Percentiles rank a stretch among this genome's conserved stretches.
These are phyloP conservation scores for Fragaria vesca DNA, from an alignment of 306 rosid species.

Conservation along the genomic window DNA sequence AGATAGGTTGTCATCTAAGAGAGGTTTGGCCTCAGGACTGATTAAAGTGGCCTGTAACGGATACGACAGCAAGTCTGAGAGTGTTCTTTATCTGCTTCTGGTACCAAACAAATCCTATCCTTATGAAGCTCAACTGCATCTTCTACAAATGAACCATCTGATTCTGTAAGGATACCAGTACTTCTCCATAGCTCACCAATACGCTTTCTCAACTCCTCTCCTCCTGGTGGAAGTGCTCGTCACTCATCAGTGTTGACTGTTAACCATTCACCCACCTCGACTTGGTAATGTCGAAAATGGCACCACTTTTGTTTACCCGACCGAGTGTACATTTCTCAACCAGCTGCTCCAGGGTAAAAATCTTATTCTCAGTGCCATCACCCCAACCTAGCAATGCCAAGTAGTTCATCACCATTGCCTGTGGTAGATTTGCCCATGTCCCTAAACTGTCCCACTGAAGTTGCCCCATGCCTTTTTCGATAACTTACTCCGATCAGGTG, in stretches of 20 bases:
- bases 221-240: slow-evolving; percentile 57
- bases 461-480: slow-evolving; percentile 96
- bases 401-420: slow-evolving; percentile 91
- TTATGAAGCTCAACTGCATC: slow-evolving; percentile 75
- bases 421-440: slow-evolving; percentile 96
- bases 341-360: slow-evolving; percentile 72
- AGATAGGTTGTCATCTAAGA: slow-evolving; percentile 63
- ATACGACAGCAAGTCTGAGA: slow-evolving; percentile 72
- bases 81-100: slow-evolving; percentile 73
- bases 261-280: slow-evolving; percentile 95
- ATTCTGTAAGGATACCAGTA: slow-evolving; percentile 53
- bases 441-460: slow-evolving; percentile 86
- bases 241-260: slow-evolving; percentile 24
- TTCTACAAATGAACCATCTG: slow-evolving; percentile 65
- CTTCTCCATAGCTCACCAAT: slow-evolving; percentile 73
- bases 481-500: slow-evolving; percentile 90
- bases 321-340: slow-evolving; percentile 82
- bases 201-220: slow-evolving; percentile 51
- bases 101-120: slow-evolving; percentile 77
- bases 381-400: slow-evolving; percentile 98
- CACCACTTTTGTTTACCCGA: slow-evolving; percentile 89
- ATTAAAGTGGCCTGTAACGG: slow-evolving; percentile 62
- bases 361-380: slow-evolving; percentile 90
- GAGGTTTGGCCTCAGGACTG: slow-evolving; percentile 33
- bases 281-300: slow-evolving; percentile 59